Evolutionary conservation across 1,139 yeast genomes (phyloP).

Genomic region (Cylindricascospora bacillispora): DNA sequence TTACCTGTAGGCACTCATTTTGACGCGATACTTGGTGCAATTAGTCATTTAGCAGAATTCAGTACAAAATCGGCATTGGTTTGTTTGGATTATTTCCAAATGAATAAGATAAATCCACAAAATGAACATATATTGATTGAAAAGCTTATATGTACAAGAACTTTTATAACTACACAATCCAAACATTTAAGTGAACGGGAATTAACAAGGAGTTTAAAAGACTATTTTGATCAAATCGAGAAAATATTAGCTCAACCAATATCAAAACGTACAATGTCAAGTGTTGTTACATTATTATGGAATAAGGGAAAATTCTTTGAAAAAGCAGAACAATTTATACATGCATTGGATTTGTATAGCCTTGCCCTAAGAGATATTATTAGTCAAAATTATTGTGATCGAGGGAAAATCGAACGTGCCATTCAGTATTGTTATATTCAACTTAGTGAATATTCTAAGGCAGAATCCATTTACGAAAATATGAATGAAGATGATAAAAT

Average conservation of each 20-base stretch:
- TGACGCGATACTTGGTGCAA: constrained; percentile 10
- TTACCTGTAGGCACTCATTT: constrained; percentile 9
- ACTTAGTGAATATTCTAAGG: constrained; percentile 5
- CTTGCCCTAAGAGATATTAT: constrained; percentile 10
- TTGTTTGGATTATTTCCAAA: constrained; percentile 15
- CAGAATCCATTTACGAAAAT: constrained; percentile 5
- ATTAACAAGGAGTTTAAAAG: constrained; percentile 8
- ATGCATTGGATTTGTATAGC: constrained; percentile 11
- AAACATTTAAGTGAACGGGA: constrained; percentile 9
- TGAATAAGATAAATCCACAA: constrained; percentile 11
- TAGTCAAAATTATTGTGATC: constrained; percentile 11
- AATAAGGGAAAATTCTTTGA: constrained; percentile 17
- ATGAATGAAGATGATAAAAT: constrained; percentile 9
- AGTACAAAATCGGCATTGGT: constrained; percentile 9
- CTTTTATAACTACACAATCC: constrained; percentile 15
- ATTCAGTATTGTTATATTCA: constrained; percentile 9
- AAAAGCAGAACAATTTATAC: constrained; percentile 9
- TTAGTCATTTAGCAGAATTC: constrained; percentile 12
- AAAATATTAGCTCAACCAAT: constrained; percentile 6
- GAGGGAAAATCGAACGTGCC: constrained; percentile 17
- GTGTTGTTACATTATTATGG: constrained; percentile 18
- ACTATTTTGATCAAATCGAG: constrained; percentile 9
- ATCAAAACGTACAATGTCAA: constrained; percentile 9
- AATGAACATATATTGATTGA: constrained; percentile 10
- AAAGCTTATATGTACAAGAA: constrained; percentile 9